Base-by-base conservation (phyloP, 495 filamentous ascomycete genomes). In the Lophiostoma macrostomum region DNA sequence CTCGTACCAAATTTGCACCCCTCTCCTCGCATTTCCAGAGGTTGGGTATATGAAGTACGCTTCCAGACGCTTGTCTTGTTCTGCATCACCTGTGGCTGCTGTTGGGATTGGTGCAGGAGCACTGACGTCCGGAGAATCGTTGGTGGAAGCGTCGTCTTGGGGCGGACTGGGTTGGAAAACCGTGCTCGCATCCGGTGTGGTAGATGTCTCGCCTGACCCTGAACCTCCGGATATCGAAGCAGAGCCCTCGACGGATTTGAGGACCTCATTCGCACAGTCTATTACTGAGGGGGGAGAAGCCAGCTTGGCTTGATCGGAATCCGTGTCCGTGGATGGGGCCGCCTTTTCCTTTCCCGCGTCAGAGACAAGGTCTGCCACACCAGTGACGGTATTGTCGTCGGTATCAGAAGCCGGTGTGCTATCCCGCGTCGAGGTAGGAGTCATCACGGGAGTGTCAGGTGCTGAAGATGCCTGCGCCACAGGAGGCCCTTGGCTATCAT, bases 31-130 rank as follows among this genome's bases (percentile, higher is more conserved):
- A 8, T 49, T 37, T 19, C 40, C 43, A 0, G n/a, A 29, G 19
- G 34, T 11, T 12, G 59, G 48, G 4, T 19, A 40, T 1, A 62
- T 22, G 31, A 46, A 42, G 30, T 53, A 58, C 3, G 53, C 59
- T 34, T 62, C 53, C 1, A 57, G 23, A 25, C 8, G 6, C 0
- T 41, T 39, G 12, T 12, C 13, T 2, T 34, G n/a, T 5, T 28
- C 11, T n/a, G 38, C 23, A 23, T 4, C 35, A 34, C 23, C 32
- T 7, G 5, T 24, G 10, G 36, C 29, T 25, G 8, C 20, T 41
- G 41, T 11, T 24, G 7, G 41, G 18, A 12, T 3, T 31, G n/a
- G n/a, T 23, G 25, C 12, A 23, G 31, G n/a, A 13, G 31, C 34
- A 18, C 34, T 18, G n/a, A 37, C n/a, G 34, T 12, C n/a, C 5